Evolutionary conservation across 1,284 basidiomycete species (phyloP), one percentile per base, ranked within the genome.

Genomic region (Serendipita sp.): DNA sequence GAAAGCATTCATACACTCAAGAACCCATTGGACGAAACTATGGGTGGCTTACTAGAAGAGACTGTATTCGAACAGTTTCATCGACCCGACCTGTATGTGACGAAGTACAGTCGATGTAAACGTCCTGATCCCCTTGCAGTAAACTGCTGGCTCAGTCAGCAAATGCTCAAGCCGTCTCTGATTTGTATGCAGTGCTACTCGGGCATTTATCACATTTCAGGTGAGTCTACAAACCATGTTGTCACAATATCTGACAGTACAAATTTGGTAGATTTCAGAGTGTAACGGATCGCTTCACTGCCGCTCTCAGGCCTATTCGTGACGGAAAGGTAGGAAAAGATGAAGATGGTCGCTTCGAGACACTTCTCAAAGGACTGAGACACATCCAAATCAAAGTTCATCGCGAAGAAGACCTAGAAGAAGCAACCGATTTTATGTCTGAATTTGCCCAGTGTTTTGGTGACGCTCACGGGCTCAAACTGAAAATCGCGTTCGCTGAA

Each of bases 401-500:
- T 81, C 94, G 94, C 0, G 88, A 92, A 47, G 89, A 94, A 70
- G 84, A 87, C 2, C 94, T 97, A 65, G 94, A 97, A 71, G 89
- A 95, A 72, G 91, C 90, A 2, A 88, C 93, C 3, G 93, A 97
- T 67, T 96, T 97, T 69, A 76, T 97, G 72, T 85, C 91, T 62
- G 81, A 84, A 1, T 74, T 97, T 8, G 85, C 92, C 0, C 87
- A 85, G 65, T 85, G 87, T 1, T 97, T 93, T 70, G 85, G 83
- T 34, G 83, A 89, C 66, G 84, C 91, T 0, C 93, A 94, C 69
- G 94, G 94, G 6, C 78, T 84, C 61, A 81, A 84, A 35, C 76
- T 97, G 65, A 97, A 97, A 74, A 81, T 81, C 15, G 84, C 88
- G 1, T 96, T 94, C 71, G 89, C 91, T 0, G 91, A 96, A 67